Evolutionary conservation across 2,329 filamentous ascomycete genomes (phyloP), one percentile per base, ranked within the genome.

Genomic region (Tolypocladium endophyticum): DNA sequence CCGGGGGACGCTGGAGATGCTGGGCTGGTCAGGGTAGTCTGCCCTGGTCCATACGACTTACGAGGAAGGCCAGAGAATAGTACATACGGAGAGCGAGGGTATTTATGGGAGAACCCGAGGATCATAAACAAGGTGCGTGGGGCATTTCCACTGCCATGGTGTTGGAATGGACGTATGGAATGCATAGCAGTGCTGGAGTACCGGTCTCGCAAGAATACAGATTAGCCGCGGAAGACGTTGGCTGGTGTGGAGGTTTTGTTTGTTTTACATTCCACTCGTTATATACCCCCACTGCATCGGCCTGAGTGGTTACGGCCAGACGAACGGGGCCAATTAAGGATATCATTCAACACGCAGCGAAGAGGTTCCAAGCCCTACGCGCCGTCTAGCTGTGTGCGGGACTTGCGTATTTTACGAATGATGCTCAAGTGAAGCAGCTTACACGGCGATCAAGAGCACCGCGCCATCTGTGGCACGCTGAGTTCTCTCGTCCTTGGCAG

Each of bases 1-100:
- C 14, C 78, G 78, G 64, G 76, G 71, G 23, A 79, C 81, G 36
- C 72, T 88, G 61, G 83, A 86, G 65, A 79, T 80, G 69, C 72
- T 87, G 53, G 84, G 84, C 6, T 87, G 82, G 82, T 58, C 35
- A 69, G 55, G 69, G 50, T 64, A 57, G 56, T n/a, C 16, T 53
- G 25, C 30, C 38, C 43, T 20, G 20, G n/a, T n/a, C 12, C 30
- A 41, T 45, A 2, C 28, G 38, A 39, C 36, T 14, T 14, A n/a
- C n/a, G n/a, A n/a, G n/a, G n/a, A 30, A 30, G 7, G 18, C 23
- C 30, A 33, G n/a, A 23, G 33, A 6, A 50, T 2, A 30, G 50
- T 33, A 52, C 3, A 53, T 53, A 53, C 14, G 50, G 50, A n/a
- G 50, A 53, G 50, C 20, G 20, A 53, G 18, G 30, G 30, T 53